Percentiles rank a stretch among this genome's conserved stretches.
phyloP scores from a whole-genome alignment of 768 basidiomycete genomes.

The Trametes maxima region DNA sequence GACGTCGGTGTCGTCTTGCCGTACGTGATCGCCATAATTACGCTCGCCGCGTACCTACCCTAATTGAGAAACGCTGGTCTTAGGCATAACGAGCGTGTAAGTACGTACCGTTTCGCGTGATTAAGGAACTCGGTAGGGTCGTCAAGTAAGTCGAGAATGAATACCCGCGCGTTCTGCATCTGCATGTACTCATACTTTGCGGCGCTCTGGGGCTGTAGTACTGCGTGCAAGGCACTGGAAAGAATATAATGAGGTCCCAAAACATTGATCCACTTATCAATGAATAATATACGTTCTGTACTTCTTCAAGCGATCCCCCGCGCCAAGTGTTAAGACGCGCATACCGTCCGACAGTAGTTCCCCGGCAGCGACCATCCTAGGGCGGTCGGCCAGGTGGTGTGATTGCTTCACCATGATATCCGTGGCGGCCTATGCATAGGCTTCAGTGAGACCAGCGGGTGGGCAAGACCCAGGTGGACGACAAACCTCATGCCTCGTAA shows the following conservation, averaged over 20 bases:
- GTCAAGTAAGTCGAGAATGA: constrained; percentile 39
- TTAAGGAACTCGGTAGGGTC: constrained; percentile 37
- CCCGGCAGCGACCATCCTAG: constrained; percentile 37
- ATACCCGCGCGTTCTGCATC: constrained; percentile 34
- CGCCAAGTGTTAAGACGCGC: constrained; percentile 33
- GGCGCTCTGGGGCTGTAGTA: constrained; percentile 38
- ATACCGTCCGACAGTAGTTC: constrained; percentile 39
- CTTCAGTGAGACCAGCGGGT: neutral
- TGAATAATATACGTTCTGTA: constrained; percentile 16
- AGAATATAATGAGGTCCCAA: neutral
- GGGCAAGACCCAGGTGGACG: no score
- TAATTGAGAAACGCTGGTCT: neutral
- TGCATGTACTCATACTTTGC: constrained; percentile 39
- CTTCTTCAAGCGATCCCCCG: constrained; percentile 36
- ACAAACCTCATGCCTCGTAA: constrained; percentile 41
- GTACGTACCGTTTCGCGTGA: constrained; percentile 37
- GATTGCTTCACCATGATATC: constrained; percentile 47
- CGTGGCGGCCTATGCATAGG: constrained; percentile 33
- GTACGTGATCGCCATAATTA: constrained; percentile 42
- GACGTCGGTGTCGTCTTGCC: constrained; percentile 42
- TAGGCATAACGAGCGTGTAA: no score
- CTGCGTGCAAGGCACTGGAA: constrained; percentile 37
- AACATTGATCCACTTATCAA: constrained; percentile 16
- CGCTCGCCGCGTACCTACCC: constrained; percentile 41
- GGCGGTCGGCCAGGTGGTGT: constrained; percentile 37